Evolutionary conservation across 768 basidiomycete genomes (phyloP).

Genomic region (Multifurca ochricompacta): DNA sequence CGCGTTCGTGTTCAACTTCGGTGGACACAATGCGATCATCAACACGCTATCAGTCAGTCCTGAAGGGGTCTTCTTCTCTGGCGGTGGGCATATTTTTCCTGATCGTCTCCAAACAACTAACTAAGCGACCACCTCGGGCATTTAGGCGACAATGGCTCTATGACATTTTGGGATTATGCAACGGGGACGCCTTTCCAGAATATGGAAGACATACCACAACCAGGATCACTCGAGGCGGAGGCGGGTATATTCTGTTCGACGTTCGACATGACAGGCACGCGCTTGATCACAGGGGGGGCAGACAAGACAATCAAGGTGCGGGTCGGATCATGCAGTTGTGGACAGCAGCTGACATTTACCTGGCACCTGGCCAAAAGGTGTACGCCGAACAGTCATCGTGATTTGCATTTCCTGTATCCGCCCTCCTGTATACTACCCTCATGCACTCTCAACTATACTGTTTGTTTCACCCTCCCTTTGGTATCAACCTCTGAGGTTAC

Average conservation of each 20-base stretch:
- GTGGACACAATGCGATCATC: slow-evolving; percentile 95
- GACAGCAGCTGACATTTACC: background rate
- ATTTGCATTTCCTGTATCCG: background rate
- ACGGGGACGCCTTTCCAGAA: slow-evolving; percentile 95
- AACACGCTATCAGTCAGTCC: slow-evolving; percentile 91
- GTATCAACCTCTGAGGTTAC: background rate
- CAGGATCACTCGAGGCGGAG: slow-evolving; percentile 97
- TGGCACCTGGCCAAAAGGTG: slow-evolving; percentile 36
- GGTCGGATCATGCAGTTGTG: slow-evolving; percentile 8
- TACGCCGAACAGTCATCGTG: slow-evolving; percentile 67
- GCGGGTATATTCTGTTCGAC: slow-evolving; percentile 95
- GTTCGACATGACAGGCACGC: slow-evolving; percentile 91
- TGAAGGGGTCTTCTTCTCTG: slow-evolving; percentile 96
- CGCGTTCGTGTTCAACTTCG: slow-evolving; percentile 91
- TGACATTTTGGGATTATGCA: slow-evolving; percentile 91
- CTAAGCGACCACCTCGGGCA: background rate
- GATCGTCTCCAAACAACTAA: background rate
- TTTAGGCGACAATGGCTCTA: slow-evolving; percentile 85
- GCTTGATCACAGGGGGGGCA: slow-evolving; percentile 91
- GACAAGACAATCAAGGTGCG: slow-evolving; percentile 97
- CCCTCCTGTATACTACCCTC: background rate
- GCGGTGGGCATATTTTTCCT: slow-evolving; percentile 47
- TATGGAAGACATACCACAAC: slow-evolving; percentile 88
- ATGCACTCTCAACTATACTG: background rate
- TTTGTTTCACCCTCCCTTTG: background rate